Percentiles rank a stretch among this genome's conserved stretches.
phyloP scores from a whole-genome alignment of 2,329 filamentous ascomycete species.

The Arachnopeziza araneosa region DNA sequence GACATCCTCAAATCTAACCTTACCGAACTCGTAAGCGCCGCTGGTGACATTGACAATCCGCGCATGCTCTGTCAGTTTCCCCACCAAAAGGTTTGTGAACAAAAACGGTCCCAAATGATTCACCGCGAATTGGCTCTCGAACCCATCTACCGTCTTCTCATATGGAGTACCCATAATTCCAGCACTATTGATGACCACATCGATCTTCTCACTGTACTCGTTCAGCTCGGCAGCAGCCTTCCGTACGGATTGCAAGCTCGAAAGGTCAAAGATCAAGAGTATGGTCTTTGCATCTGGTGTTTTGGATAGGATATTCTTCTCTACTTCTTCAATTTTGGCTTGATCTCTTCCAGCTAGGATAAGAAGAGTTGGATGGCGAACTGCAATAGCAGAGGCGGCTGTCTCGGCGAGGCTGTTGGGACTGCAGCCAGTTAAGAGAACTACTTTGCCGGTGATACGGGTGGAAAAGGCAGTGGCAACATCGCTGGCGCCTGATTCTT shows the following conservation, averaged over 20 bases:
- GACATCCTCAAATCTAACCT: conserved; percentile 33
- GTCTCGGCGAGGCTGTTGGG: conserved; percentile 5
- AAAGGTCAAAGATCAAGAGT: conserved; percentile 34
- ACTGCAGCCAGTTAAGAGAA: conserved; percentile 9
- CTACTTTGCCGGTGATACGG: conserved; percentile 12
- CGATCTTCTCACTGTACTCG: conserved; percentile 31
- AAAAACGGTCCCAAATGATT: conserved; percentile 30
- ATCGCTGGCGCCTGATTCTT: conserved; percentile 31
- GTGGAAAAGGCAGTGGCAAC: conserved; percentile 26
- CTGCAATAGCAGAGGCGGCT: conserved; percentile 2
- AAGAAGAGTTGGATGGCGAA: conserved; percentile 25
- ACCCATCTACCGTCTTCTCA: conserved; percentile 32
- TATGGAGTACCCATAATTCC: conserved; percentile 35
- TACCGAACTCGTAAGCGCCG: conserved; percentile 33
- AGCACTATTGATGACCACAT: conserved; percentile 40
- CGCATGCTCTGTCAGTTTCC: conserved; percentile 16
- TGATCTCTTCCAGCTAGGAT: conserved; percentile 32
- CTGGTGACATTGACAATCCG: conserved; percentile 36
- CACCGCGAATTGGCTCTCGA: conserved; percentile 29
- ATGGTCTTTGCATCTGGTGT: conserved; percentile 29
- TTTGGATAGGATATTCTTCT: conserved; percentile 27
- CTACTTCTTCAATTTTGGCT: conserved; percentile 26
- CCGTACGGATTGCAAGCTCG: conserved; percentile 33
- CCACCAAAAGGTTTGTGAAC: conserved; percentile 26
- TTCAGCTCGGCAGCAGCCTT: conserved; percentile 35